Evolutionary conservation across 2,329 filamentous ascomycete species (phyloP), one percentile per base, ranked within the genome.

Genomic region (Thielaviopsis ethacetica): DNA sequence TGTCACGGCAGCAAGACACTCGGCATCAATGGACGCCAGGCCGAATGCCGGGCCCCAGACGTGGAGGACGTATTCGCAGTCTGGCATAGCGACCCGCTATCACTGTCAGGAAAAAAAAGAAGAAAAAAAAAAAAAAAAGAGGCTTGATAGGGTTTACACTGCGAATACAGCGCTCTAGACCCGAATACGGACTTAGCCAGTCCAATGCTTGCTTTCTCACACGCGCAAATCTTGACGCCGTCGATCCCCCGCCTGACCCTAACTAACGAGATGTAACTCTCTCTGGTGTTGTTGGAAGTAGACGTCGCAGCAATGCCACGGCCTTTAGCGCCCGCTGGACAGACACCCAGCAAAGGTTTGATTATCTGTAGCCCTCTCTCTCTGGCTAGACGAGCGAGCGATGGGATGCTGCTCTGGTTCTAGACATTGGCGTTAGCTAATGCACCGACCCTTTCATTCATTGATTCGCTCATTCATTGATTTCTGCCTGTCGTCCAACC

Each of bases 31-130:
- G 51, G 93, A 97, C 15, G 91, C 85, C 52, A 96, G 80, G 49
- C 83, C 84, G 70, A 95, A 95, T 49, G 88, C 91, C 58, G 89
- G 84, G 55, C 91, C 91, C 85, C 91, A 95, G 67, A 95, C 80
- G 72, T 95, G 86, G 62, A 98, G 80, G 72, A 91, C 81, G 52
- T 52, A 61, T 21, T 61, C 59, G 26, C 49, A 47, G n/a, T 60
- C 59, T 17, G 54, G 54, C 59, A 60, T 60, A 19, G 44, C 19
- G 7, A 49, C 44, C 44, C 5, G 44, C 44, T 49, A 15, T n/a
- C 41, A 47, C n/a, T n/a, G n/a, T n/a, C n/a, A n/a, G n/a, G n/a
- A n/a, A n/a, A n/a, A n/a, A n/a, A n/a, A n/a, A n/a, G n/a, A n/a
- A n/a, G n/a, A n/a, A n/a, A n/a, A n/a, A n/a, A n/a, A n/a, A n/a